These are phyloP conservation scores for Camellia japonica DNA, from an alignment of 148 eudicot genomes.

Conservation along the genomic window DNA sequence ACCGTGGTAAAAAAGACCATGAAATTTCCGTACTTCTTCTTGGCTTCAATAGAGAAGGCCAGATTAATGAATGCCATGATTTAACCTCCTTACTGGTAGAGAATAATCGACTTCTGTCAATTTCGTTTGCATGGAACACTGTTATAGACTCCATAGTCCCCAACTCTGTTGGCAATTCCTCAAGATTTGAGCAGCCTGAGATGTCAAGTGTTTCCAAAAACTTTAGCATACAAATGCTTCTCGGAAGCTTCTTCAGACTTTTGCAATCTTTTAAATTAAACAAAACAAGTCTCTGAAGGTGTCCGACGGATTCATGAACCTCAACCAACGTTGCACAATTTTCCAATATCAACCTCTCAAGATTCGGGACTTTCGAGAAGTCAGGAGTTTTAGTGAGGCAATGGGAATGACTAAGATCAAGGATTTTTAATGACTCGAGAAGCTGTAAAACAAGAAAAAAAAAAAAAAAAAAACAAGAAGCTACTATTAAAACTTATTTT, in stretches of 20 bases:
- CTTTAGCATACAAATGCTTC: neutral
- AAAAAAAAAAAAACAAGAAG: too few species aligned
- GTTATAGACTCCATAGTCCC: neutral
- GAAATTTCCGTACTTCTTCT: neutral
- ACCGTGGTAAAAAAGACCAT: neutral
- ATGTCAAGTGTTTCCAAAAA: slow-evolving; percentile 6
- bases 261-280: slow-evolving; percentile 3
- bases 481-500: neutral
- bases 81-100: neutral
- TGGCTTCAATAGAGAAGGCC: neutral
- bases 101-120: neutral
- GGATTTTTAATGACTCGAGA: slow-evolving; percentile 14
- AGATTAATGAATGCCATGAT: neutral
- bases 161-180: neutral
- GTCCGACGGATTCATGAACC: slow-evolving; percentile 17
- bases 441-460: neutral
- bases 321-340: slow-evolving; percentile 1
- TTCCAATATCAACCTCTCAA: slow-evolving; percentile 5
- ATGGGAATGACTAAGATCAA: slow-evolving; percentile 16
- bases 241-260: slow-evolving; percentile 1
- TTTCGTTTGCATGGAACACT: neutral
- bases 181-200: slow-evolving; percentile 16
- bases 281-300: slow-evolving; percentile 1
- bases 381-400: slow-evolving; percentile 8
- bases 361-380: slow-evolving; percentile 2